Base-by-base conservation (phyloP, 2,329 filamentous ascomycete species). In the Clarireedia sp. region DNA sequence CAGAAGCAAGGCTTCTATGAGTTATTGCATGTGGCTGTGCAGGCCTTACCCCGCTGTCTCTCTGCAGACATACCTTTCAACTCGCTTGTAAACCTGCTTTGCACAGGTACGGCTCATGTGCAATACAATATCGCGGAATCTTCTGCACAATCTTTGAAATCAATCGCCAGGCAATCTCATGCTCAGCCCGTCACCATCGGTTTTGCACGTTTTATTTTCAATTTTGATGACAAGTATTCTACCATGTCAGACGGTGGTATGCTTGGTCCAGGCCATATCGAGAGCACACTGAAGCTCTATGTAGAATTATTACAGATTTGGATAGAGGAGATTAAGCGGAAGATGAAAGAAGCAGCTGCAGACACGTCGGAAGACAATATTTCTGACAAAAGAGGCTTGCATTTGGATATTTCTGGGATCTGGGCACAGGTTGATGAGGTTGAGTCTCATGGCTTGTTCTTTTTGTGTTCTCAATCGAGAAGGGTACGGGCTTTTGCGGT, bases 161-260 rank as follows among this genome's bases (percentile, higher is more conserved):
- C 92, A 0, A 99, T 99, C 64, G 94, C 95, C 10, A 81, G 89
- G 33, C 94, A 99, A 66, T 89, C 87, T 7, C 88, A 96, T 71
- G 91, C 94, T 0, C 90, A 99, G 63, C 89, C 94, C 69, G 94
- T 99, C 3, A 96, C 91, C 0, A 96, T 95, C 71, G 92, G 94
- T 0, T 99, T 99, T 71, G 89, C 94, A 38, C 81, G 91, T 24
- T 99, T 97, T 71, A 99, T 99, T 52, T 99, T 99, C 74, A 96
- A 94, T 63, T 99, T 97, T 69, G 95, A 99, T 69, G 91, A 95
- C 62, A 85, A 91, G 23, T 99, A 99, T 70, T 90, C 92, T 1
- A 97, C 94, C 33, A 96, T 97, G 85, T 96, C 91, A 9, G 94
- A 99, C 66, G 94, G 95, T 33, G 94, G 94, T 2, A 94, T 99